Evolutionary conservation across 2,329 filamentous ascomycete species (phyloP).

Genomic region (Diaporthe citriasiana): DNA sequence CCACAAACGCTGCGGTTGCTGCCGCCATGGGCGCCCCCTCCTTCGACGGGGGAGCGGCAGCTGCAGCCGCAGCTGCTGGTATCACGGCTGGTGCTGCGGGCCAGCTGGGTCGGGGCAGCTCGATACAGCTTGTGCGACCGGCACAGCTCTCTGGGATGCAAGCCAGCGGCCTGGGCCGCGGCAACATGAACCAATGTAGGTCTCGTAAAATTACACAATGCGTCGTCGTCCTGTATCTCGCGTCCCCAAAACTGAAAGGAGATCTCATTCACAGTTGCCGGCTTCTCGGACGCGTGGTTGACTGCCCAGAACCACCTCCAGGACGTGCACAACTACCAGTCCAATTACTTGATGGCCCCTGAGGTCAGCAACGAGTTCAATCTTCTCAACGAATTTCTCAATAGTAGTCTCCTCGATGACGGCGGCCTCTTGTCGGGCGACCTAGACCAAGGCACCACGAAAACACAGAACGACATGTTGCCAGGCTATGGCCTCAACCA

Average conservation of each 20-base stretch:
- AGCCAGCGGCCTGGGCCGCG: constrained; percentile 68
- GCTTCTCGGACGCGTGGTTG: constrained; percentile 87
- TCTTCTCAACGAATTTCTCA: constrained; percentile 94
- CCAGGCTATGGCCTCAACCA: constrained; percentile 62
- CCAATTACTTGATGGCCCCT: constrained; percentile 92
- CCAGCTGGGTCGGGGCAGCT: constrained; percentile 64
- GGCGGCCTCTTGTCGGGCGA: constrained; percentile 76
- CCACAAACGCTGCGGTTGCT: constrained; percentile 38
- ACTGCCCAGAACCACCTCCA: constrained; percentile 86
- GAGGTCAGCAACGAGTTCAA: constrained; percentile 98
- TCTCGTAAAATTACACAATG: constrained; percentile 51
- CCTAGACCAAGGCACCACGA: constrained; percentile 61
- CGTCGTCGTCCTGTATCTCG: constrained; percentile 24
- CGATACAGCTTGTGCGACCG: constrained; percentile 80
- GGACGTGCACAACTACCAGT: constrained; percentile 94
- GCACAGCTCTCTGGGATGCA: constrained; percentile 77
- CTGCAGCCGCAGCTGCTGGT: constrained; percentile 43
- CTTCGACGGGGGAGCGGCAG: constrained; percentile 55
- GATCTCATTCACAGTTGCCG: constrained; percentile 70
- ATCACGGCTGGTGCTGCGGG: constrained; percentile 48
- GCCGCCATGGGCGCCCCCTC: constrained; percentile 69
- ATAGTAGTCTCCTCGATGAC: constrained; percentile 91
- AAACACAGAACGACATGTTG: constrained; percentile 62
- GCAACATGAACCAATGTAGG: constrained; percentile 82
- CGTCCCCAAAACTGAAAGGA: constrained; percentile 26